Base-by-base conservation (phyloP, 495 filamentous ascomycete species). In the Aspergillus homomorphus region DNA sequence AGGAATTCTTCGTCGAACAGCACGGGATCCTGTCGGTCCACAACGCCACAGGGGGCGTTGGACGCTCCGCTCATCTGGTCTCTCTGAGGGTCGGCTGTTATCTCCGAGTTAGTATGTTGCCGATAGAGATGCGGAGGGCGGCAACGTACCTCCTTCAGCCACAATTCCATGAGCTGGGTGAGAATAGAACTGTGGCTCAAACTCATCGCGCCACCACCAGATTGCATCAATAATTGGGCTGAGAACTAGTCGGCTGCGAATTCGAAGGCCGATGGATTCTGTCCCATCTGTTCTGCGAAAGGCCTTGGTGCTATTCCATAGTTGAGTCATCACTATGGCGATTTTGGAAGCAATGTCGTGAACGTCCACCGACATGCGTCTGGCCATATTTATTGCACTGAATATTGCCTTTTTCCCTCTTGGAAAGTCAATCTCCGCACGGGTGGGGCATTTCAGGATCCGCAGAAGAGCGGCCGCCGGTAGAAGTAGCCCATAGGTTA, bases 131-230 rank as follows among this genome's bases (percentile, higher is more conserved):
- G 28, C 26, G 20, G 46, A 45, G 56, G 12, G 54, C 49, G 43
- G 26, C 9, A 50, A 42, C 38, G 9, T 16, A 50, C 21, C 62
- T 62, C 66, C 65, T 19, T 66, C 66, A 7, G 51, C 19, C 9
- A 53, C 56, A 5, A 64, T 68, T 5, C 53, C 60, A 21, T 62
- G 52, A 0, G 60, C 54, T 15, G 56, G 46, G 10, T 53, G 38
- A 45, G 57, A 51, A 12, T 70, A 63, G 16, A 65, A 61, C 14
- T 70, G 67, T 4, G 68, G 63, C 49, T 75, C 74, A 48, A 72
- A 78, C 56, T 81, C 78, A 56, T 79, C 74, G 18, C 74, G 68
- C 76, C 75, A 81, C 78, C 78, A 80, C 76, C 77, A 79, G 6
- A 79, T 65, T 19, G 73, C 58, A 60, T 80, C 79, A n/a, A 79